These are phyloP conservation scores for Silene noctiflora DNA, from an alignment of 179 eudicot genomes.

Conservation along the genomic window DNA sequence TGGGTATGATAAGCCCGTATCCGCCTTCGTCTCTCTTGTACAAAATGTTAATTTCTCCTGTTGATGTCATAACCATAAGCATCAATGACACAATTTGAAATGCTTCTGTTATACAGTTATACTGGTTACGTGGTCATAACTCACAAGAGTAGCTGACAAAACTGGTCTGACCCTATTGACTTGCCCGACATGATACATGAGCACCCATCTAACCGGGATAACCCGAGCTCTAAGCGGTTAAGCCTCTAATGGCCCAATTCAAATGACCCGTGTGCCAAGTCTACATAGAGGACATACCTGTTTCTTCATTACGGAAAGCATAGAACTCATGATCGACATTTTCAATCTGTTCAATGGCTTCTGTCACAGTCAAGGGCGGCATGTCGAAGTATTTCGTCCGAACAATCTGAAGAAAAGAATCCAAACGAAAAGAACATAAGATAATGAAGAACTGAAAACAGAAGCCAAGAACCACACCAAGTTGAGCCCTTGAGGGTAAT, in stretches of 20 bases:
- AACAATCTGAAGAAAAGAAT: slow-evolving; percentile 50
- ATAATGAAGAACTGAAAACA: background rate
- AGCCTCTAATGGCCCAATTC: too few relatives aligned
- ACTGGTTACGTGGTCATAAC: too few relatives aligned
- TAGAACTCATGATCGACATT: slow-evolving; percentile 83
- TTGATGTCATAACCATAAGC: background rate
- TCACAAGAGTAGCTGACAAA: too few relatives aligned
- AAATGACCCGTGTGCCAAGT: background rate
- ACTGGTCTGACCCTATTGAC: too few relatives aligned
- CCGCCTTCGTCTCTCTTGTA: slow-evolving; percentile 82
- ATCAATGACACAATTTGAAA: too few relatives aligned
- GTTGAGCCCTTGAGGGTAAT: background rate
- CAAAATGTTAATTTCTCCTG: slow-evolving; percentile 80
- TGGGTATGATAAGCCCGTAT: slow-evolving; percentile 80
- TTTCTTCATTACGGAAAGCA: slow-evolving; percentile 84
- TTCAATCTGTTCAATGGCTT: slow-evolving; percentile 87
- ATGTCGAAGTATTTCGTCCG: slow-evolving; percentile 83
- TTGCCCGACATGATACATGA: too few relatives aligned
- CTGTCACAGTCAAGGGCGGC: slow-evolving; percentile 75
- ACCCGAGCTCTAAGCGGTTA: too few relatives aligned
- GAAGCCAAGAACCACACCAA: background rate
- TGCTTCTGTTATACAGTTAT: too few relatives aligned
- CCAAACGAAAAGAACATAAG: background rate
- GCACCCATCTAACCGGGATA: too few relatives aligned
- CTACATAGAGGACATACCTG: slow-evolving; percentile 40